These are phyloP conservation scores for Wallacemonas sp. DNA, from an alignment of 208 protist genomes.

Conservation along the genomic window DNA sequence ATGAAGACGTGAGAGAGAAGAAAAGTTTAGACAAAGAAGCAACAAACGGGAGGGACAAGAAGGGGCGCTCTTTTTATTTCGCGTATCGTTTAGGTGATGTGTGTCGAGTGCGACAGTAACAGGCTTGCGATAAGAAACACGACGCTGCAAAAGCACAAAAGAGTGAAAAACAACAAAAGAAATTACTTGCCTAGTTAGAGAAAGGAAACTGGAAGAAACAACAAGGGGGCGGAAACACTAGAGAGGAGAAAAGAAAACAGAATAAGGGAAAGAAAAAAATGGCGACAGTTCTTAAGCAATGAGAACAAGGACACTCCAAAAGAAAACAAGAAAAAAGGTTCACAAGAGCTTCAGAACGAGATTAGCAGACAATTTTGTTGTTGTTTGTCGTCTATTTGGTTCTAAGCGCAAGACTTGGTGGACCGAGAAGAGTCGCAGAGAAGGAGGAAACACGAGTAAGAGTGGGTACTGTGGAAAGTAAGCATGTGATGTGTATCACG, in stretches of 20 bases:
- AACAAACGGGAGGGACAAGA: no score
- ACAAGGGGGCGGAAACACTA: not conserved
- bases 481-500: no score
- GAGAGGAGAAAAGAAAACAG: slow-evolving; percentile 19
- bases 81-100: no score
- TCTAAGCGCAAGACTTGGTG: no score
- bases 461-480: no score
- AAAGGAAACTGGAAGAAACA: slow-evolving; percentile 15
- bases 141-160: not conserved
- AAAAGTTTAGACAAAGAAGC: not conserved
- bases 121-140: not conserved
- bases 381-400: no score
- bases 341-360: not conserved
- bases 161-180: slow-evolving; percentile 5
- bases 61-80: no score
- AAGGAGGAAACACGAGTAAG: no score
- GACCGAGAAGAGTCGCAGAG: no score
- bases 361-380: no score
- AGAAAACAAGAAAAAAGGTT: slow-evolving; percentile 2
- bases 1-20: not conserved
- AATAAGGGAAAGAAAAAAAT: slow-evolving; percentile 1
- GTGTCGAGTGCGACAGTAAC: no score
- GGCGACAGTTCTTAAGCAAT: no score
- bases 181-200: slow-evolving; percentile 1
- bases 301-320: slow-evolving; percentile 13